Evolutionary conservation across 2,329 filamentous ascomycete species (phyloP).

Genomic region (Hypomyces rosellus): DNA sequence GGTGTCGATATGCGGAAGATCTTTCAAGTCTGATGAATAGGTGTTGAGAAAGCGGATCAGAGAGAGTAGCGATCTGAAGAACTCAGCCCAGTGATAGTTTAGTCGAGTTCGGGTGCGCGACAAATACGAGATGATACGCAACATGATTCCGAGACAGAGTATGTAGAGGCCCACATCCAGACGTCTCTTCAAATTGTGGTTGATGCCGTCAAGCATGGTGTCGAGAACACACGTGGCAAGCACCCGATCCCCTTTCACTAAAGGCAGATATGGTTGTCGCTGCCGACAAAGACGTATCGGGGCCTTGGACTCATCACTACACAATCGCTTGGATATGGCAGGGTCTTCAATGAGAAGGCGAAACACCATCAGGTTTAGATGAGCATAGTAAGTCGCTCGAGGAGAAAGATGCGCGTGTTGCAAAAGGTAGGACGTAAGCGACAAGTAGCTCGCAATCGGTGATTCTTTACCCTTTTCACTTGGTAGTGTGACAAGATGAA

Average conservation of each 20-base stretch:
- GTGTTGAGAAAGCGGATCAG: conserved; percentile 86
- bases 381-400: conserved; percentile 73
- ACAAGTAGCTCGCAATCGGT: conserved; percentile 76
- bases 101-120: conserved; percentile 76
- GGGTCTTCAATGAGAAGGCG: conserved; percentile 84
- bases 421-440: conserved; percentile 83
- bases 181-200: conserved; percentile 82
- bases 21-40: conserved; percentile 72
- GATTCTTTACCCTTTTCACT: conserved; percentile 61
- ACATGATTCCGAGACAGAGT: conserved; percentile 71
- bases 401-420: conserved; percentile 85
- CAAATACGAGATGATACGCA: conserved; percentile 77
- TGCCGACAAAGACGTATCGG: conserved; percentile 82
- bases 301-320: conserved; percentile 68
- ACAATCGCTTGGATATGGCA: conserved; percentile 73
- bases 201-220: conserved; percentile 82
- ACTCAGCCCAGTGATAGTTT: conserved; percentile 87
- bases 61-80: conserved; percentile 83
- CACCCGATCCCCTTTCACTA: conserved; percentile 65
- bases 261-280: conserved; percentile 74
- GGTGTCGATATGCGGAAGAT: conserved; percentile 60
- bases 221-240: conserved; percentile 75
- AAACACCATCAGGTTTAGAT: conserved; percentile 78
- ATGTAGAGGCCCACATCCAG: conserved; percentile 82
- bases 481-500: conserved; percentile 64